These are phyloP conservation scores for Candida qinlingensis DNA, from an alignment of 805 yeast genomes.

Conservation along the genomic window DNA sequence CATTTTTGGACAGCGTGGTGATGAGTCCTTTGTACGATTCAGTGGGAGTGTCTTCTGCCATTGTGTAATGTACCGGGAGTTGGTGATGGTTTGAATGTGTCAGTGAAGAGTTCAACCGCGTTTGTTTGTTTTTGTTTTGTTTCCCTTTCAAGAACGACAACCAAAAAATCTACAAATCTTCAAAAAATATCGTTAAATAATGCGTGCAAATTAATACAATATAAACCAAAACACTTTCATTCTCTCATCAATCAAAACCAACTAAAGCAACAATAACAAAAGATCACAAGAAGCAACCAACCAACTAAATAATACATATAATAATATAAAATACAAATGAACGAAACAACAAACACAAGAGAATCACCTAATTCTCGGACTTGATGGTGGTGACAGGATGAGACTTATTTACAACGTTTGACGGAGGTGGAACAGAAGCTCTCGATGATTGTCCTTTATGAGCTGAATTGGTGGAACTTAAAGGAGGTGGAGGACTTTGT, in stretches of 20 bases:
- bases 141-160: too few relatives aligned
- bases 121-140: not conserved
- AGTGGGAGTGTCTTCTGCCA: not conserved
- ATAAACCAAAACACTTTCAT: too few relatives aligned
- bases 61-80: not conserved
- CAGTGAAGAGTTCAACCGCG: too few relatives aligned
- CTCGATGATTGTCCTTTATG: constrained; percentile 5
- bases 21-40: not conserved
- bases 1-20: not conserved
- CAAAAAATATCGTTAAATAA: too few relatives aligned
- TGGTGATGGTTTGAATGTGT: not conserved
- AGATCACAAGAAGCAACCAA: not conserved
- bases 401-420: constrained; percentile 6
- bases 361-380: constrained; percentile 5
- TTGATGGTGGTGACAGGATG: constrained; percentile 3
- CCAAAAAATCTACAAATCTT: not conserved
- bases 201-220: too few relatives aligned
- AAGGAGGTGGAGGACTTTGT: constrained; percentile 1
- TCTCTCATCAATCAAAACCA: too few relatives aligned
- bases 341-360: not conserved
- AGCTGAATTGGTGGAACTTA: not conserved
- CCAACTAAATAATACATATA: not conserved
- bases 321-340: not conserved
- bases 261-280: not conserved
- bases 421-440: not conserved